Evolutionary conservation across 75 land plant species (phyloP).

Genomic region (Pinus albicaulis): DNA sequence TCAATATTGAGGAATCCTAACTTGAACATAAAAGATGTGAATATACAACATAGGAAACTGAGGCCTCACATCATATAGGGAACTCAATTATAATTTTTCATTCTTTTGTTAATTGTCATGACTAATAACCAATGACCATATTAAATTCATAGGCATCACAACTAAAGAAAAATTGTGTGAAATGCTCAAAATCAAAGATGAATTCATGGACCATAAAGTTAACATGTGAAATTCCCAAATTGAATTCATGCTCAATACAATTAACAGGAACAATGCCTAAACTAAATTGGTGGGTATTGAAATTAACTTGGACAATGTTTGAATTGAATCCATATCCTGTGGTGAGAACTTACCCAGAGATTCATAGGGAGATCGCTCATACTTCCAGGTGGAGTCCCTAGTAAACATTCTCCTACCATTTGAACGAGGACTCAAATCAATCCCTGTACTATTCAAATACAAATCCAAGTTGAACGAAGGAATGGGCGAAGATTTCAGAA

Average conservation of each 20-base stretch:
- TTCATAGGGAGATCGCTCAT: constrained; percentile 57
- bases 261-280: not conserved
- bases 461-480: too few species aligned
- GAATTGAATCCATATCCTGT: not conserved
- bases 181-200: not conserved
- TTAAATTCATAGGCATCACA: not conserved
- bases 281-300: not conserved
- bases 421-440: constrained; percentile 12
- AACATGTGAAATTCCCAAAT: not conserved
- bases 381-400: constrained; percentile 43
- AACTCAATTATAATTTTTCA: not conserved
- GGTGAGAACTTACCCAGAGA: constrained; percentile 46
- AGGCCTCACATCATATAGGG: too few species aligned
- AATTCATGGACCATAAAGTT: not conserved
- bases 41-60: too few species aligned
- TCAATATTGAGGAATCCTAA: too few species aligned
- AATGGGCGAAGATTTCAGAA: too few species aligned
- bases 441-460: constrained; percentile 1
- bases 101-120: not conserved
- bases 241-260: not conserved
- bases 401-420: constrained; percentile 28
- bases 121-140: not conserved
- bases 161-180: not conserved
- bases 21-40: too few species aligned
- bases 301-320: too few species aligned